Conservation (phyloP, 2,329 filamentous ascomycete genomes). For the Hymenoscyphus salicellus region DNA sequence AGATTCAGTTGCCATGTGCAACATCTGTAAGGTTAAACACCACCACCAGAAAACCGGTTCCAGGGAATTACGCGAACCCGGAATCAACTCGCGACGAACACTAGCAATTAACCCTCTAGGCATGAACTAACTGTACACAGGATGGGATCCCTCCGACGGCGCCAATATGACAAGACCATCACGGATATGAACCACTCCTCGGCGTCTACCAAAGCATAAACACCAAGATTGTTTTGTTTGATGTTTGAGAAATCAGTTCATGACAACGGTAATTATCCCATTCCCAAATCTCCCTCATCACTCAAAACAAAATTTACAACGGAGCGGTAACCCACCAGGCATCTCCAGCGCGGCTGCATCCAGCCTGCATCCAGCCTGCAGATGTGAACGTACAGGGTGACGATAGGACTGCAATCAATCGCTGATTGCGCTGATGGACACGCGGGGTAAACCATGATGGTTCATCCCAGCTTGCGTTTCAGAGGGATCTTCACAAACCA, state of each 20-base stretch:
- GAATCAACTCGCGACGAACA: not conserved
- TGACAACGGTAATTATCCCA: not conserved
- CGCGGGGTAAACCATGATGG: not conserved
- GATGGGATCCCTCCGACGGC: not conserved
- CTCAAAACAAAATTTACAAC: not conserved
- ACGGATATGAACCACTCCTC: not conserved
- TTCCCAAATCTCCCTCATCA: not conserved
- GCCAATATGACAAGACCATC: not conserved
- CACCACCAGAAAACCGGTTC: not conserved
- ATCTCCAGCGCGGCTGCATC: not conserved
- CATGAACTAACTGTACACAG: not conserved
- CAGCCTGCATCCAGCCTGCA: not conserved
- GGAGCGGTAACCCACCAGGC: not conserved
- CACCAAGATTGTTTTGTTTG: not conserved
- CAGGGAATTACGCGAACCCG: not conserved
- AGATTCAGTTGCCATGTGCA: not conserved
- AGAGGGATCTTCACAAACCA: not conserved
- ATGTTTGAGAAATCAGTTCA: not conserved
- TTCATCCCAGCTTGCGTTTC: not conserved
- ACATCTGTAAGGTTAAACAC: not conserved
- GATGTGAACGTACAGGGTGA: not conserved
- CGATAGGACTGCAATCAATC: not conserved
- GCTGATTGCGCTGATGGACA: not conserved
- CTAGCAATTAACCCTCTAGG: not conserved
- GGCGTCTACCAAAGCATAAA: not conserved